phyloP scores from a whole-genome alignment of 225 moss, liverwort and hornwort genomes.

The Ulota crispa region DNA sequence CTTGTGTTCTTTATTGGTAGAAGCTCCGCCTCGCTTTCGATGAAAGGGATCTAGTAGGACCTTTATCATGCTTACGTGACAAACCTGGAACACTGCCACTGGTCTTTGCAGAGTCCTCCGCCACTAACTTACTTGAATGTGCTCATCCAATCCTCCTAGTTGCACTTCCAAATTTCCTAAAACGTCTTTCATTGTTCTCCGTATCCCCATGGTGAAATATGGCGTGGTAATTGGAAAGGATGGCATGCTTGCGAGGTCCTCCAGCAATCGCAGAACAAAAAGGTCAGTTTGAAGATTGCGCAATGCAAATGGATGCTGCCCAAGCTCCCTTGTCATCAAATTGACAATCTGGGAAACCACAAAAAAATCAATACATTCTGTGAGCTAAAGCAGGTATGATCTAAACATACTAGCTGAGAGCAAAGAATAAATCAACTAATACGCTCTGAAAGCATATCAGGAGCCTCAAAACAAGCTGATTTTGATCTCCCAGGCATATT shows the following conservation, averaged over 20 bases:
- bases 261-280: constrained; percentile 24
- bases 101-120: constrained; percentile 63
- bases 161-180: no score
- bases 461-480: not conserved
- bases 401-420: not conserved
- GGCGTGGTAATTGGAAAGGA: rapidly evolving
- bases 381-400: constrained; percentile 3
- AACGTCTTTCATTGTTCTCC: no score
- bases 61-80: constrained; percentile 68
- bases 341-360: constrained; percentile 51
- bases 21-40: constrained; percentile 86
- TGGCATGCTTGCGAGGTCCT: constrained; percentile 6
- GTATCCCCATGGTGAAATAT: no score
- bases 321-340: constrained; percentile 66
- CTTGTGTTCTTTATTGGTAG: constrained; percentile 98
- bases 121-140: no score
- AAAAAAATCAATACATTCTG: constrained; percentile 5
- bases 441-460: not conserved
- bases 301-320: constrained; percentile 46
- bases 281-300: constrained; percentile 20
- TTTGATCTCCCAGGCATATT: not conserved
- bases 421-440: not conserved
- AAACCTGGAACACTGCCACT: constrained; percentile 58
- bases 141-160: no score
- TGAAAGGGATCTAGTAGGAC: constrained; percentile 54